These are phyloP conservation scores for Populus deltoides DNA, from an alignment of 345 rosid genomes.

Conservation along the genomic window DNA sequence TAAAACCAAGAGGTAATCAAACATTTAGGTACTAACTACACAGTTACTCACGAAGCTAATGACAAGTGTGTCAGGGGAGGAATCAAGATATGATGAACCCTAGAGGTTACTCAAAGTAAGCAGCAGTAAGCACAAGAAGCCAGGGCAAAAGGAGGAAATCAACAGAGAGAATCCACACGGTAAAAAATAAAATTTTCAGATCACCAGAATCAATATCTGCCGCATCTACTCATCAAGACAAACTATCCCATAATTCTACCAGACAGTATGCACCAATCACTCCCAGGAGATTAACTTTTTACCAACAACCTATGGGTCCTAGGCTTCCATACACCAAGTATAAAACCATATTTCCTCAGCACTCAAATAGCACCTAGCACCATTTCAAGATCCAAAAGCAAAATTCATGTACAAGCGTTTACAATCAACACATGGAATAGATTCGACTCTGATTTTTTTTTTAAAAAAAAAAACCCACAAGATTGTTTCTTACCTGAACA, in stretches of 20 bases:
- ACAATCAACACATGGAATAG: background rate
- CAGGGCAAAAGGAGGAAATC: background rate
- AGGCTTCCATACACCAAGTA: background rate
- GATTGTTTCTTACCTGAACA: slow-evolving; percentile 24
- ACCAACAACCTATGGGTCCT: background rate
- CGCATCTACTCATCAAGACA: background rate
- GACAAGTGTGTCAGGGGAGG: background rate
- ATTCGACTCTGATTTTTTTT: background rate
- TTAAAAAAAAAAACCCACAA: background rate
- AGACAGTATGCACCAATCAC: background rate
- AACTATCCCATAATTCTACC: background rate
- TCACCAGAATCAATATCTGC: background rate
- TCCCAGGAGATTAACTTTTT: background rate
- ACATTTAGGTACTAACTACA: background rate
- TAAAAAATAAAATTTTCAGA: background rate
- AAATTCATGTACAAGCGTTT: background rate
- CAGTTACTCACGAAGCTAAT: background rate
- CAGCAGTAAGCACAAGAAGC: background rate
- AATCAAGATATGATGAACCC: background rate
- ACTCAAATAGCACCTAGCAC: background rate
- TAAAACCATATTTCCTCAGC: background rate
- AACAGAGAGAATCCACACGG: background rate
- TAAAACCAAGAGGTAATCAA: background rate
- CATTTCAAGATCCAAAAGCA: background rate
- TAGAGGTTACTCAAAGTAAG: background rate